Percentiles rank a stretch among this genome's conserved stretches.
Evolutionary conservation across 371 early-diverging fungal species (phyloP).

Genomic region (Mortierella sp.): DNA sequence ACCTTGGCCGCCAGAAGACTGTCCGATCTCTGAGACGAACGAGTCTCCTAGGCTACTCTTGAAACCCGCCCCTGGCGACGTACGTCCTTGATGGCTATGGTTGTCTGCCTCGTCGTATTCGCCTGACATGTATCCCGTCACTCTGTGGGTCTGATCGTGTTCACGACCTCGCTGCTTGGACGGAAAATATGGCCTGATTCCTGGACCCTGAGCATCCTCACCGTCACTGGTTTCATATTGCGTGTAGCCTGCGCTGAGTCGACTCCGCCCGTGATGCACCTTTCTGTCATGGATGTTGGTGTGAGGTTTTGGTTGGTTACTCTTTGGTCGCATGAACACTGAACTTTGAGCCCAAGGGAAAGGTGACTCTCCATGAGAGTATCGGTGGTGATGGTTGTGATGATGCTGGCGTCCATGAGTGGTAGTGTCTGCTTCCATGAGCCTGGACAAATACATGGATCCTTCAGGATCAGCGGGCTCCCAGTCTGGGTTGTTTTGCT

Average conservation of each 20-base stretch:
- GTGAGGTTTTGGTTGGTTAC: not conserved
- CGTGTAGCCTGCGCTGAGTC: constrained; percentile 13
- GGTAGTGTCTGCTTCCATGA: constrained; percentile 33
- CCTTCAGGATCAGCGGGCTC: constrained; percentile 75
- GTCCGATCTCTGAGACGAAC: constrained; percentile 49
- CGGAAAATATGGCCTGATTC: constrained; percentile 19
- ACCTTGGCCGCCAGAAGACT: constrained; percentile 7
- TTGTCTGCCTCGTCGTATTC: constrained; percentile 16
- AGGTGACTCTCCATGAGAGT: constrained; percentile 13
- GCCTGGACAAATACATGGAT: constrained; percentile 69
- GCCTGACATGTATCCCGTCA: constrained; percentile 13
- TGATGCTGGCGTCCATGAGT: constrained; percentile 31
- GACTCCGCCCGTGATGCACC: constrained; percentile 15
- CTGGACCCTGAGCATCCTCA: constrained; percentile 7
- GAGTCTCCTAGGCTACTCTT: constrained; percentile 38
- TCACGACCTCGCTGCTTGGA: constrained; percentile 6
- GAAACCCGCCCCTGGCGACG: constrained; percentile 4
- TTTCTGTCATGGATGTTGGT: constrained; percentile 11
- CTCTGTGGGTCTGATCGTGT: not conserved
- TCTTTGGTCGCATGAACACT: constrained; percentile 19
- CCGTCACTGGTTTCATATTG: constrained; percentile 12
- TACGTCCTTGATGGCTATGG: not conserved
- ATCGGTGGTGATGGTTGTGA: constrained; percentile 4
- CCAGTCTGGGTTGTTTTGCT: constrained; percentile 89
- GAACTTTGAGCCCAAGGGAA: constrained; percentile 26